phyloP scores from a whole-genome alignment of 768 basidiomycete genomes.

The Peribolospora baueri region DNA sequence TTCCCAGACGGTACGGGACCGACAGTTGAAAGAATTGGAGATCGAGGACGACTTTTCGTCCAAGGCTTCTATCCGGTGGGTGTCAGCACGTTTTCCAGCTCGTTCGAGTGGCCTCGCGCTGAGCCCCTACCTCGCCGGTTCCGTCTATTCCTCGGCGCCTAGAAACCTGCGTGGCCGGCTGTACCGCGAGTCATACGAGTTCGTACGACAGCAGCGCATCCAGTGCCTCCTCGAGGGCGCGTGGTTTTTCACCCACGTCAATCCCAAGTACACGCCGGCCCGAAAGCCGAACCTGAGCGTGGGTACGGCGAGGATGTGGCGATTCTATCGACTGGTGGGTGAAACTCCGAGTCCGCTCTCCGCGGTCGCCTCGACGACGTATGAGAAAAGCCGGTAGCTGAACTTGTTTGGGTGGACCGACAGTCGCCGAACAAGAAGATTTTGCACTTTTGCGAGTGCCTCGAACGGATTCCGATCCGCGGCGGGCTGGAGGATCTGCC shows the following conservation, averaged over 20 bases:
- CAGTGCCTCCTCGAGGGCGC: slow-evolving; percentile 69
- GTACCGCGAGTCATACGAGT: slow-evolving; percentile 72
- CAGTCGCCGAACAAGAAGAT: slow-evolving; percentile 5
- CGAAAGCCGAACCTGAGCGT: too few relatives aligned
- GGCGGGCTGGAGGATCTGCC: slow-evolving; percentile 66
- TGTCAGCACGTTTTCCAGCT: slow-evolving; percentile 13
- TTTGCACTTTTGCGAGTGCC: slow-evolving; percentile 10
- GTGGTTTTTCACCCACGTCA: slow-evolving; percentile 44
- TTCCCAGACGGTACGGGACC: slow-evolving; percentile 33
- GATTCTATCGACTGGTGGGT: slow-evolving; percentile 60
- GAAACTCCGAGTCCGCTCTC: too few relatives aligned
- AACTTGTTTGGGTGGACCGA: background rate
- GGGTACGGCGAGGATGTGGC: slow-evolving; percentile 34
- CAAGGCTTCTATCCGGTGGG: slow-evolving; percentile 59
- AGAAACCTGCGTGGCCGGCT: slow-evolving; percentile 52
- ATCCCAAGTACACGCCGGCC: too few relatives aligned
- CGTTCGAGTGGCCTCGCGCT: background rate
- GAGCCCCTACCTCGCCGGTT: background rate
- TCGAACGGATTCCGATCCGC: slow-evolving; percentile 39
- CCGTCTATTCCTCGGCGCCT: background rate
- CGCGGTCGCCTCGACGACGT: too few relatives aligned
- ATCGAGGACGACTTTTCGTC: slow-evolving; percentile 63
- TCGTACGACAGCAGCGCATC: slow-evolving; percentile 66
- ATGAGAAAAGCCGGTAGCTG: too few relatives aligned
- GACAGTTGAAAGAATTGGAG: slow-evolving; percentile 76